Evolutionary conservation across 441 rosid genomes (phyloP), one percentile per base, ranked within the genome.

Genomic region (Sinapis alba): DNA sequence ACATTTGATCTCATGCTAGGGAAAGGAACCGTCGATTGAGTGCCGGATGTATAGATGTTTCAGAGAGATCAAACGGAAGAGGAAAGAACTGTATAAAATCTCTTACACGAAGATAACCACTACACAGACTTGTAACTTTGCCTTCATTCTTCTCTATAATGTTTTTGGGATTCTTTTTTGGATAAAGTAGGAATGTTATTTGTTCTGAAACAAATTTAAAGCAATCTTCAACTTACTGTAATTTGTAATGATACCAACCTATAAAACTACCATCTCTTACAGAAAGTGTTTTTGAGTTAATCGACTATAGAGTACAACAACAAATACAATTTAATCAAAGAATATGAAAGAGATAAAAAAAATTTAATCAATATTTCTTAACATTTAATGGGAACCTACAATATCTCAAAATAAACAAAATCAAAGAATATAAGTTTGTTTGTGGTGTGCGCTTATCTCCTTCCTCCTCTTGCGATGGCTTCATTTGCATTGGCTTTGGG

Each of bases 331-430:
- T 65, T 32, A 77, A 65, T 65, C 7, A 71, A 71, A 77, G 80
- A 77, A 77, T n/a, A 54, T 51, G 38, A 53, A 34, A 15, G 45
- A 30, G 10, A 19, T 12, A 50, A 18, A 19, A 19, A 72, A n/a
- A n/a, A 41, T n/a, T 34, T 60, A 78, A 72, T 72, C 64, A 51
- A 65, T 50, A 27, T 36, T 58, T 19, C 21, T 53, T 53, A 84
- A 54, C 61, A 82, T 69, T 75, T 82, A 11, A 70, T 80, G 4
- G 89, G 57, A 65, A 82, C 76, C 5, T 90, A n/a, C n/a, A n/a
- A n/a, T n/a, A n/a, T n/a, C n/a, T n/a, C n/a, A n/a, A n/a, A n/a
- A n/a, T n/a, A n/a, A n/a, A n/a, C n/a, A n/a, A n/a, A n/a, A n/a
- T n/a, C n/a, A n/a, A n/a, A n/a, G n/a, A n/a, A n/a, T n/a, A 27